Base-by-base conservation (phyloP, 1,139 yeast species). In the Komagataea norvegica region DNA sequence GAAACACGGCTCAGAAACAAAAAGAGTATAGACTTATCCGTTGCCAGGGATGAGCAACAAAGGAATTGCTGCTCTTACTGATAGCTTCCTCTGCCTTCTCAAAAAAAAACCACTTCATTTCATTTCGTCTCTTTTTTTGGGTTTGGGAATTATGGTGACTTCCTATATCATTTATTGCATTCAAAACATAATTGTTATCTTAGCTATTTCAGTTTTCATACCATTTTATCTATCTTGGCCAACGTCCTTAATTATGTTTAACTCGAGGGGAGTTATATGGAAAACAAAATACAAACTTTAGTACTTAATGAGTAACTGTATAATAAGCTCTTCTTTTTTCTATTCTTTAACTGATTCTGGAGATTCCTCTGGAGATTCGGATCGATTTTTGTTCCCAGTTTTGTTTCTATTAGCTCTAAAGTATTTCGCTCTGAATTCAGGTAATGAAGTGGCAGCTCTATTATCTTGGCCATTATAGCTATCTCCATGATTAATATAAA, bases 381-480 rank as follows among this genome's bases (percentile, higher is more conserved):
- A 23, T 10, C n/a, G 22, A 10, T 11, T 11, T 16, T 5, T 16
- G 6, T 16, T n/a, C n/a, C n/a, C n/a, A n/a, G 15, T 18, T 29
- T 27, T 29, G 17, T 18, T 32, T 36, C 37, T 34, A 28, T 34
- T 34, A 27, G 86, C 80, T 36, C 71, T 68, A 58, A 88, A 87
- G 56, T 89, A 89, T 50, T 91, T 71, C 33, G 81, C 85, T 57
- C 96, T 72, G 53, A 89, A 89, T 48, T 79, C 77, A 56, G 71
- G 57, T 22, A 58, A 48, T 42, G 41, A 51, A 3, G 52, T 48
- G 29, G 57, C 64, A 37, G 37, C 62, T 54, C 46, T 52, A 39
- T 51, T 53, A 35, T 51, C 54, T 27, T 37, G 40, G 0, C 96
- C 96, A 42, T 69, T 61, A 54, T 71, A 83, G 7, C 60, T 66